Evolutionary conservation across 805 yeast genomes (phyloP).

Genomic region (Cyberlindnera japonica): DNA sequence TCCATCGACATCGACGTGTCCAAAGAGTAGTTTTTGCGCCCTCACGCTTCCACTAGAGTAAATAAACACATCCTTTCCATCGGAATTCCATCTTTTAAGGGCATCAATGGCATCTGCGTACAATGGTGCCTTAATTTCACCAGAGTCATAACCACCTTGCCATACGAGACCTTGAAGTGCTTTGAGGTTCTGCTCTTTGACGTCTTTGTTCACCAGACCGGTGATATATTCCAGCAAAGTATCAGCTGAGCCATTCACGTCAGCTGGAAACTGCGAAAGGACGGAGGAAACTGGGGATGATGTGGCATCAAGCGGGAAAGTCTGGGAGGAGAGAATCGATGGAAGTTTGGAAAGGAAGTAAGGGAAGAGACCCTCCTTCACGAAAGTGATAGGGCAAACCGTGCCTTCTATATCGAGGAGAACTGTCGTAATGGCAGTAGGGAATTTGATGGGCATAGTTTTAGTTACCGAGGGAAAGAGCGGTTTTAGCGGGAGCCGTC

Average conservation of each 20-base stretch:
- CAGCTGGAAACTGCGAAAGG: constrained; percentile 22
- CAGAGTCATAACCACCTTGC: constrained; percentile 74
- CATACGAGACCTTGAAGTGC: constrained; percentile 81
- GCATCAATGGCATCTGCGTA: constrained; percentile 66
- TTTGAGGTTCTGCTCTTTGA: constrained; percentile 76
- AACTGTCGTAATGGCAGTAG: constrained; percentile 28
- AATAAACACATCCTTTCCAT: constrained; percentile 47
- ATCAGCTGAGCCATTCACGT: constrained; percentile 24
- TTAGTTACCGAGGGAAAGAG: no score
- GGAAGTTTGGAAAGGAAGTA: constrained; percentile 59
- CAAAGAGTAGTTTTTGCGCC: constrained; percentile 80
- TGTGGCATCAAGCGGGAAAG: constrained; percentile 26
- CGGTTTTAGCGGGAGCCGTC: no score
- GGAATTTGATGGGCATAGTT: not conserved
- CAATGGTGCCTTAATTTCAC: constrained; percentile 73
- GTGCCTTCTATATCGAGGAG: constrained; percentile 89
- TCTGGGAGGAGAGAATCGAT: constrained; percentile 27
- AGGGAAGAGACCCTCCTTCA: constrained; percentile 73
- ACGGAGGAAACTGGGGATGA: constrained; percentile 26
- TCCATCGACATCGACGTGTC: constrained; percentile 47
- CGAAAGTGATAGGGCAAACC: constrained; percentile 87
- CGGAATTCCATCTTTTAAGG: constrained; percentile 40
- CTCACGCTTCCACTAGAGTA: constrained; percentile 88
- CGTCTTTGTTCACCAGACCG: constrained; percentile 56
- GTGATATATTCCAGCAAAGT: constrained; percentile 46